A percentile compares a stretch with the other conserved stretches of the same genome.
Conservation (phyloP, 179 eudicot species). For the Camellia oleifera region DNA sequence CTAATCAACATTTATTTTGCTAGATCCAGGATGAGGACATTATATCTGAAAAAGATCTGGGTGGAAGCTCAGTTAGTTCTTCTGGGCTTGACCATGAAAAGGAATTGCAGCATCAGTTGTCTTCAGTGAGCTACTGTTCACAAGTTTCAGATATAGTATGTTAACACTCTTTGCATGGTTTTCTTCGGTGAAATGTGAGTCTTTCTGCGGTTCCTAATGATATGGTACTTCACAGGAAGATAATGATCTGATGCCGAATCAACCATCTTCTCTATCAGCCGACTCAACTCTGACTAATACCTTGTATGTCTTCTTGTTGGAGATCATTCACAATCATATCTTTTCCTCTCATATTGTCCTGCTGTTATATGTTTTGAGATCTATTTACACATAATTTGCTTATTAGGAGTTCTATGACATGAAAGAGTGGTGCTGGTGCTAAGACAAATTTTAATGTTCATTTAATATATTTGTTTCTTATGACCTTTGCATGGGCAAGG, state of each 20-base stretch:
- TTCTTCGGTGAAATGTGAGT: neutral
- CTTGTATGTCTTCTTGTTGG: conserved; percentile 35
- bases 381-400: neutral
- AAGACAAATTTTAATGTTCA: neutral
- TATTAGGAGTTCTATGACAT: neutral
- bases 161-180: conserved; percentile 11
- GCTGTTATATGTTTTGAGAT: neutral
- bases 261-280: conserved; percentile 17
- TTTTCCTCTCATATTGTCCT: neutral
- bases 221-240: conserved; percentile 40
- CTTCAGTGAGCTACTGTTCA: conserved; percentile 36
- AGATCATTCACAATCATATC: neutral
- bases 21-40: conserved; percentile 84
- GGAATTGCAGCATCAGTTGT: conserved; percentile 39
- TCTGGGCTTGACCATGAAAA: conserved; percentile 33
- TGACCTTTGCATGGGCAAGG: neutral
- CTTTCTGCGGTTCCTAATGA: conserved; percentile 12
- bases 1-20: conserved; percentile 1
- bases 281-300: conserved; percentile 21
- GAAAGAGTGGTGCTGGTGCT: neutral
- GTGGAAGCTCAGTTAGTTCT: conserved; percentile 21
- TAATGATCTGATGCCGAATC: conserved; percentile 19
- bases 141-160: conserved; percentile 51
- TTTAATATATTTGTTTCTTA: neutral
- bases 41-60: conserved; percentile 60